Evolutionary conservation across 208 protist species (phyloP).

Genomic region (Kentomonas sorsogonicus): DNA sequence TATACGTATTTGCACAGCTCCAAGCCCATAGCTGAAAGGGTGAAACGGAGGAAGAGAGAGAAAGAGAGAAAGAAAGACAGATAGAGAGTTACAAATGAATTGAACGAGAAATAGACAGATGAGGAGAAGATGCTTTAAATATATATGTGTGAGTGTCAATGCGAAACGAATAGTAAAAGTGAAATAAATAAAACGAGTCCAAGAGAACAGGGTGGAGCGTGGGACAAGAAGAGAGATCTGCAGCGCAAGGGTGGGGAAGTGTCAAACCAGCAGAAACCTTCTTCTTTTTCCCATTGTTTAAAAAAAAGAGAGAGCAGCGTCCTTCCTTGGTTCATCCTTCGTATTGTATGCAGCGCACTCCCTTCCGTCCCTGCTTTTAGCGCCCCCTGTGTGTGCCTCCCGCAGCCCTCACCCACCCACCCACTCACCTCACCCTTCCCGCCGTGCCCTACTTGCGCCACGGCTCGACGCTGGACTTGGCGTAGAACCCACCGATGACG

Average conservation of each 20-base stretch:
- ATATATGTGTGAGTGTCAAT: constrained; percentile 1
- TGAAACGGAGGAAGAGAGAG: neutral
- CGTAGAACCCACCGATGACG: constrained; percentile 80
- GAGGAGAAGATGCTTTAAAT: too few relatives aligned
- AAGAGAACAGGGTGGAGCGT: too few relatives aligned
- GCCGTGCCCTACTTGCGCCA: constrained; percentile 69
- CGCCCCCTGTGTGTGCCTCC: too few relatives aligned
- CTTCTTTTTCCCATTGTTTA: neutral
- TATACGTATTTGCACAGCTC: too few relatives aligned
- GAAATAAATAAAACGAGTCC: too few relatives aligned
- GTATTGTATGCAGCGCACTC: neutral
- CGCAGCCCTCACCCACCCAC: too few relatives aligned
- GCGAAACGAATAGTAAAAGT: too few relatives aligned
- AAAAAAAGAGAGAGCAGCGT: neutral
- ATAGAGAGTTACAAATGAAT: too few relatives aligned
- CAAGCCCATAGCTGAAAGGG: neutral
- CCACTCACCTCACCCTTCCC: neutral
- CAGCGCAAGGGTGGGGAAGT: too few relatives aligned
- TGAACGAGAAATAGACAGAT: too few relatives aligned
- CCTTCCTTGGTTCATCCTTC: neutral
- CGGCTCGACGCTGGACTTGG: constrained; percentile 83
- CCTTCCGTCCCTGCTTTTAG: neutral
- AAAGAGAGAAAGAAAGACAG: neutral
- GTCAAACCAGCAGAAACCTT: neutral
- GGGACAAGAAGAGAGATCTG: too few relatives aligned